These are phyloP conservation scores for Phytophthora fragariae DNA, from an alignment of 352 stramenopile genomes.

Conservation along the genomic window DNA sequence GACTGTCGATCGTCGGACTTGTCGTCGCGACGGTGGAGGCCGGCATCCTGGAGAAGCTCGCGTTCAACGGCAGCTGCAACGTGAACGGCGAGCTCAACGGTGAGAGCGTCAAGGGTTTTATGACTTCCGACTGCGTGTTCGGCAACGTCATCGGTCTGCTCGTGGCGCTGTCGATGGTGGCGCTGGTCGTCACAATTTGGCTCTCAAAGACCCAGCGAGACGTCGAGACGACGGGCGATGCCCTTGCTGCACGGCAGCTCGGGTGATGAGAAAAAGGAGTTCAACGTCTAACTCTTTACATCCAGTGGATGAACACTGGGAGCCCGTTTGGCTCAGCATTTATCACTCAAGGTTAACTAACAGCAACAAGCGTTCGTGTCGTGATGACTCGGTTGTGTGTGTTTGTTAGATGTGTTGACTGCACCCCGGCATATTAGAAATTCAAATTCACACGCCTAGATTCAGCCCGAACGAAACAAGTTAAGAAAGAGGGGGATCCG, in stretches of 20 bases:
- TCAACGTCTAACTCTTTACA: slow-evolving; percentile 18
- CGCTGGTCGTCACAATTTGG: slow-evolving; percentile 62
- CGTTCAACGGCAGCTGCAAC: slow-evolving; percentile 89
- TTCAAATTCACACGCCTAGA: too few relatives aligned
- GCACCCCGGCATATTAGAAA: too few relatives aligned
- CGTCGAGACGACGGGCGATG: slow-evolving; percentile 35
- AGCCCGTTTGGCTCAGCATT: not conserved
- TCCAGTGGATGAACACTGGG: not conserved
- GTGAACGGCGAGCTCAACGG: slow-evolving; percentile 71
- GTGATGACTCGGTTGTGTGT: not conserved
- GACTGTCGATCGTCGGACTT: slow-evolving; percentile 69
- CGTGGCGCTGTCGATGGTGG: slow-evolving; percentile 51
- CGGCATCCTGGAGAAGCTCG: slow-evolving; percentile 84
- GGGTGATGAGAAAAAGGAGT: slow-evolving; percentile 40
- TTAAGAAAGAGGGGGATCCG: too few relatives aligned
- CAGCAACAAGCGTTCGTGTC: not conserved
- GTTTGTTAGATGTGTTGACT: not conserved
- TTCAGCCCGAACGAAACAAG: too few relatives aligned
- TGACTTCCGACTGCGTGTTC: slow-evolving; percentile 76
- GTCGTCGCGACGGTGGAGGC: slow-evolving; percentile 72
- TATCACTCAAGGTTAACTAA: not conserved
- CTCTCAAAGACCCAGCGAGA: slow-evolving; percentile 49
- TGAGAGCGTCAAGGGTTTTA: slow-evolving; percentile 68
- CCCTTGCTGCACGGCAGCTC: slow-evolving; percentile 51
- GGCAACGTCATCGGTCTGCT: slow-evolving; percentile 80